A percentile compares a stretch with the other conserved stretches of the same genome.
Conservation (phyloP, 495 filamentous ascomycete genomes). For the Massariosphaeria phaeospora region DNA sequence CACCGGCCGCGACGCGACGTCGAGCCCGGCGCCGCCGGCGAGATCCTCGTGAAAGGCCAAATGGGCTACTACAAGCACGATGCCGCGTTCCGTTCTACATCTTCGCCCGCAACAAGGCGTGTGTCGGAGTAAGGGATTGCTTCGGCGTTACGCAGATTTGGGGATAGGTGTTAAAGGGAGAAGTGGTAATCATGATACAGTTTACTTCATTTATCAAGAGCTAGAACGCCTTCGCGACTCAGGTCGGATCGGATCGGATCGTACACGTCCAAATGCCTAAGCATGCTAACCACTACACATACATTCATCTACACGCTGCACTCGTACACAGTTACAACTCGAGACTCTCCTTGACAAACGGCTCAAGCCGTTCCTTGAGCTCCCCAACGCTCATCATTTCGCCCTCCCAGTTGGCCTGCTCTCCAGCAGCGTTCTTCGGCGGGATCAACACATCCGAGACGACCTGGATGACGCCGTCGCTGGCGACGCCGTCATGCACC, state of each 20-base stretch:
- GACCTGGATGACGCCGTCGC: conserved; percentile 74
- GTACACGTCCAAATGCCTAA: no score
- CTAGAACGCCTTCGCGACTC: no score
- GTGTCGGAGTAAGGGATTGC: no score
- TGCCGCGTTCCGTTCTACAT: no score
- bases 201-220: no score
- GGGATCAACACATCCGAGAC: conserved; percentile 67
- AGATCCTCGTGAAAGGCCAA: conserved; percentile 63
- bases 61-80: conserved; percentile 70
- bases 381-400: conserved; percentile 61
- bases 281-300: no score
- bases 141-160: no score
- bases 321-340: conserved; percentile 30
- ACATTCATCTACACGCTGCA: no score
- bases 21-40: conserved; percentile 47
- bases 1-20: conserved; percentile 28
- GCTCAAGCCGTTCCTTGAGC: conserved; percentile 53
- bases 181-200: no score
- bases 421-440: conserved; percentile 50
- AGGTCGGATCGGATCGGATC: no score
- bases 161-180: no score
- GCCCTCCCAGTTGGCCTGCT: conserved; percentile 40
- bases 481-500: conserved; percentile 61
- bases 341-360: conserved; percentile 40
- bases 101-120: no score